Evolutionary conservation across 1,284 basidiomycete genomes (phyloP), one percentile per base, ranked within the genome.

Genomic region (Puccinia polysora): DNA sequence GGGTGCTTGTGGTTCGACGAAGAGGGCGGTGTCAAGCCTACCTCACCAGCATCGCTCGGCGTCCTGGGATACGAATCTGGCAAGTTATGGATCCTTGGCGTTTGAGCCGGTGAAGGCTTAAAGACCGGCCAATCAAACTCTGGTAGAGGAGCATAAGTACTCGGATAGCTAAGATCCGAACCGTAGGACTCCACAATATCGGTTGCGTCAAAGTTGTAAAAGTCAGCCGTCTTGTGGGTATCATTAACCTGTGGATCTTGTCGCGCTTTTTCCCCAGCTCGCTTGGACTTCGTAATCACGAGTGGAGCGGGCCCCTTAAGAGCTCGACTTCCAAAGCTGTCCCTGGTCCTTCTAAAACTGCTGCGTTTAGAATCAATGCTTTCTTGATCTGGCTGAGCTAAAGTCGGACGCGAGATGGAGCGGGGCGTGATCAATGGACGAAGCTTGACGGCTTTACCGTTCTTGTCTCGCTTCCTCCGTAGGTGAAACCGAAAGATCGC

Each of bases 141-240:
- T 20, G 43, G 32, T 7, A 50, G 32, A 8, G 45, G 18, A n/a
- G 47, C 45, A 36, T 65, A 52, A n/a, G 49, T 65, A 28, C 47
- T 65, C 8, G 62, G 49, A 28, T 65, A 65, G 30, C 62, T 65
- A 2, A 20, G 10, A 15, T 49, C 47, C 45, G 62, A 52, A 30
- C 62, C 49, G 38, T 65, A 65, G 8, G 62, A 65, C 7, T 65
- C 62, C 8, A 65, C 18, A 32, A 52, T 65, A n/a, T 65, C 62
- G n/a, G 62, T 47, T 20, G 59, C 36, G 2, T 52, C 62, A 65
- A 50, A 52, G 1, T 30, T 65, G 43, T 65, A 65, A 15, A 65
- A 52, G 15, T 49, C 47, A 34, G 32, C 45, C 25, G 62, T 65
- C 47, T 52, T 49, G 3, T 32, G 30, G 1, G 32, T 4, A 23